Conservation (phyloP, 2,329 filamentous ascomycete species). For the Verticillium dahliae region DNA sequence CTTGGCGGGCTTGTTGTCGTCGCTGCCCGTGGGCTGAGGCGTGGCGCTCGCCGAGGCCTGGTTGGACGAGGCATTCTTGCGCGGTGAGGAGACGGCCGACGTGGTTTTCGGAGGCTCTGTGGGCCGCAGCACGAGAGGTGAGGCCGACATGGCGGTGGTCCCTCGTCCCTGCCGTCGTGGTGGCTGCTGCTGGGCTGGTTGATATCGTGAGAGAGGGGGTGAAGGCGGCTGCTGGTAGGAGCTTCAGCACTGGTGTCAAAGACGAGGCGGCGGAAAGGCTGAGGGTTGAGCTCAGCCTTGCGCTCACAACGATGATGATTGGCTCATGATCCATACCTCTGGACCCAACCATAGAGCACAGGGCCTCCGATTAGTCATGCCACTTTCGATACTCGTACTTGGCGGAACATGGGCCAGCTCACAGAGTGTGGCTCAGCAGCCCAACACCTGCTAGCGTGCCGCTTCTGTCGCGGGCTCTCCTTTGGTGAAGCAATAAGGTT, state of each 20-base stretch:
- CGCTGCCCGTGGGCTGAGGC: constrained; percentile 23
- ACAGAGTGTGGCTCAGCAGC: too few species aligned
- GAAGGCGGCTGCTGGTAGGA: not conserved
- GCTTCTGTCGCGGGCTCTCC: too few species aligned
- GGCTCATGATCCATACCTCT: too few species aligned
- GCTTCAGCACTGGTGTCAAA: too few species aligned
- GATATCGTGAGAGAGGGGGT: not conserved
- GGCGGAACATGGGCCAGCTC: too few species aligned
- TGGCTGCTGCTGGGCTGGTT: not conserved
- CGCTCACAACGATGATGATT: too few species aligned
- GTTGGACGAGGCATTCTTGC: constrained; percentile 32
- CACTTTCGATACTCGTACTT: too few species aligned
- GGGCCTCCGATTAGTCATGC: too few species aligned
- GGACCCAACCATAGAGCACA: too few species aligned
- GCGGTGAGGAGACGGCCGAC: constrained; percentile 33
- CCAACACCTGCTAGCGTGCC: too few species aligned
- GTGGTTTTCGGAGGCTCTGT: constrained; percentile 24
- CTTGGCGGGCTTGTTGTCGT: constrained; percentile 4
- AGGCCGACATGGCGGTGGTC: constrained; percentile 33
- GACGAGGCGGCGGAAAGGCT: too few species aligned
- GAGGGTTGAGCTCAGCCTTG: too few species aligned
- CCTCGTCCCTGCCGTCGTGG: not conserved
- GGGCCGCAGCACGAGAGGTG: constrained; percentile 36
- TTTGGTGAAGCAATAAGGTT: not conserved
- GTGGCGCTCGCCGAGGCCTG: constrained; percentile 39